Percentiles rank a stretch among this genome's conserved stretches.
Evolutionary conservation across 768 basidiomycete genomes (phyloP).

Genomic region (Boletus barrowsii): DNA sequence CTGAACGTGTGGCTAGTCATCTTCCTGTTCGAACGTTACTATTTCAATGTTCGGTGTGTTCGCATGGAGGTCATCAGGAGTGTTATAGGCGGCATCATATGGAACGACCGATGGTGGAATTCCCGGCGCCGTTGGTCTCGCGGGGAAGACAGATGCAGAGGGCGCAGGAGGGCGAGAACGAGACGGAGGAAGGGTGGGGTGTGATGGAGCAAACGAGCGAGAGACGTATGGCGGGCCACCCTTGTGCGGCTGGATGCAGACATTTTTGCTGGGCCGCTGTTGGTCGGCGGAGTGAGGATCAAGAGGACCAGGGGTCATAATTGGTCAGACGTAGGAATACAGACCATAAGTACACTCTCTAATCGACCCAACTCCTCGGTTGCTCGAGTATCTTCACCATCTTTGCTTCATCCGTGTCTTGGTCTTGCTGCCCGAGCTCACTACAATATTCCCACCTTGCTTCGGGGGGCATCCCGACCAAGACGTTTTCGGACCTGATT

Average conservation of each 20-base stretch:
- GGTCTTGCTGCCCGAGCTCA: constrained; percentile 47
- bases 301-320: not conserved
- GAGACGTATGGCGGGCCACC: constrained; percentile 43
- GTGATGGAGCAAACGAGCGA: constrained; percentile 3
- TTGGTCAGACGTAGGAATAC: too few species aligned
- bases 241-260: constrained; percentile 79
- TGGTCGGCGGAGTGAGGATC: constrained; percentile 2
- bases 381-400: constrained; percentile 46
- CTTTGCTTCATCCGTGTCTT: constrained; percentile 47
- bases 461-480: constrained; percentile 63
- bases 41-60: constrained; percentile 73
- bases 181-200: constrained; percentile 8
- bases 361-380: constrained; percentile 18
- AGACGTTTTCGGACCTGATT: constrained; percentile 59
- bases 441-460: constrained; percentile 69
- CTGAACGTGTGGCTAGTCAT: constrained; percentile 43
- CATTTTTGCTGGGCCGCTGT: constrained; percentile 74
- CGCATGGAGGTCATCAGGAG: constrained; percentile 77
- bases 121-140: constrained; percentile 20
- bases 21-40: constrained; percentile 70
- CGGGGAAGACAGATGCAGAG: constrained; percentile 26
- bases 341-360: not conserved
- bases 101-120: constrained; percentile 51
- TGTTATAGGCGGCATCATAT: constrained; percentile 73
- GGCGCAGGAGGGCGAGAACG: constrained; percentile 14